Evolutionary conservation across 2,329 filamentous ascomycete genomes (phyloP).

Genomic region (Capronia epimyces): DNA sequence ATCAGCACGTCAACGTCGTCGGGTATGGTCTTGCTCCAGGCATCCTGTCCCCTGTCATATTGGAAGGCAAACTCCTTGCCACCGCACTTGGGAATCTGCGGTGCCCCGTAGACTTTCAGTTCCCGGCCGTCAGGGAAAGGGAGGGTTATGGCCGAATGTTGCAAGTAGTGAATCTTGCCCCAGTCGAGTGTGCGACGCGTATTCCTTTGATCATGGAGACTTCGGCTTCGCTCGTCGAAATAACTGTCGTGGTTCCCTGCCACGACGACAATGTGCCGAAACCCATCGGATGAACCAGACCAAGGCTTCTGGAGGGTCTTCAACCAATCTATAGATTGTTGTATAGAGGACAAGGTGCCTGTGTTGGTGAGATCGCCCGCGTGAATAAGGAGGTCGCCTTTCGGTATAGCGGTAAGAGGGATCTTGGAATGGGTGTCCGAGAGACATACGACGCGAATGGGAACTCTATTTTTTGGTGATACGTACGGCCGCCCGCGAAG

Average conservation of each 20-base stretch:
- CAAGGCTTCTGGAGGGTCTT: slow-evolving; percentile 45
- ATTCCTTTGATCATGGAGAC: slow-evolving; percentile 49
- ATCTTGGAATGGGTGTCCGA: slow-evolving; percentile 77
- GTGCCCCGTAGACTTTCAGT: slow-evolving; percentile 71
- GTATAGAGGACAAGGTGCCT: slow-evolving; percentile 68
- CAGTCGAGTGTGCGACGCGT: slow-evolving; percentile 55
- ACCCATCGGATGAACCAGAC: slow-evolving; percentile 45
- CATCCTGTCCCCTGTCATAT: slow-evolving; percentile 60
- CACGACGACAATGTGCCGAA: slow-evolving; percentile 74
- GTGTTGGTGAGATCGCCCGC: slow-evolving; percentile 76
- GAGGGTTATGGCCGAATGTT: slow-evolving; percentile 61
- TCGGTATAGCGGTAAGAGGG: slow-evolving; percentile 45
- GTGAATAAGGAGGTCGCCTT: slow-evolving; percentile 81
- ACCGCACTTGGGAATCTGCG: slow-evolving; percentile 73
- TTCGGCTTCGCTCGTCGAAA: slow-evolving; percentile 64
- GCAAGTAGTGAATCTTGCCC: slow-evolving; percentile 67
- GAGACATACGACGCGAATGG: slow-evolving; percentile 76
- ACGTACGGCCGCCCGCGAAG: slow-evolving; percentile 62
- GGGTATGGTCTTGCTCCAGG: slow-evolving; percentile 69
- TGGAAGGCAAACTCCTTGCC: slow-evolving; percentile 70
- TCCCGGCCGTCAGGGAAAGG: slow-evolving; percentile 55
- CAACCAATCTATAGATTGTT: slow-evolving; percentile 81
- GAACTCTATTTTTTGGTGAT: slow-evolving; percentile 48
- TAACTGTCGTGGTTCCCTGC: slow-evolving; percentile 86
- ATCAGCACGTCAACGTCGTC: slow-evolving; percentile 69